phyloP scores from a whole-genome alignment of 495 filamentous ascomycete genomes.

The Talaromyces trachyspermus region DNA sequence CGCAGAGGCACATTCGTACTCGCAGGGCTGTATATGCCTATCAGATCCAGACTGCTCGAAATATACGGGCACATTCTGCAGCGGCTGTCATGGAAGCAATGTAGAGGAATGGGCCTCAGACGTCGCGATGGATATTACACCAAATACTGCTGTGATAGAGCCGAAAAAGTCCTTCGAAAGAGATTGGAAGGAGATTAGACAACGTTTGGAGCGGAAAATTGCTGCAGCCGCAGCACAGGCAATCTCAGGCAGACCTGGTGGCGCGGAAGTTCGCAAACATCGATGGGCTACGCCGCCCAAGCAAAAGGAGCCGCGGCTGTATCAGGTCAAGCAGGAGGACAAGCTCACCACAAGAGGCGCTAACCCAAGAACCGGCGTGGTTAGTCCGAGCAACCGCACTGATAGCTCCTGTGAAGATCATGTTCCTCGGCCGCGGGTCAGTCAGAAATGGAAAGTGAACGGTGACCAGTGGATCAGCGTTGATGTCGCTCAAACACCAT shows the following conservation, averaged over 20 bases:
- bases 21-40: not conserved
- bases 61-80: not conserved
- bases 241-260: conserved; percentile 5
- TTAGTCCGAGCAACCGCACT: conserved; percentile 19
- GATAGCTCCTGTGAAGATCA: conserved; percentile 9
- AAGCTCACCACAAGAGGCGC: conserved; percentile 15
- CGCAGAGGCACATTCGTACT: not conserved
- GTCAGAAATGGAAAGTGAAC: conserved; percentile 19
- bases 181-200: conserved; percentile 9
- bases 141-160: not conserved
- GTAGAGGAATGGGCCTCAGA: not conserved
- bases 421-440: conserved; percentile 9
- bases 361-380: conserved; percentile 22
- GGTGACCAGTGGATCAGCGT: conserved; percentile 20
- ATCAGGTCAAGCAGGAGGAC: conserved; percentile 12
- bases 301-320: not conserved
- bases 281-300: conserved; percentile 7
- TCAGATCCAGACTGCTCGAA: not conserved
- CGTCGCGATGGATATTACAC: conserved; percentile 2
- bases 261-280: conserved; percentile 3
- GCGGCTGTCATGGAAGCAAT: conserved; percentile 6
- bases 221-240: conserved; percentile 7
- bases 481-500: conserved; percentile 12
- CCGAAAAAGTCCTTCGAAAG: conserved; percentile 5
- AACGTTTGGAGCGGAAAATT: conserved; percentile 7